phyloP scores from a whole-genome alignment of 2,329 filamentous ascomycete species.

The Colletotrichum sp. region DNA sequence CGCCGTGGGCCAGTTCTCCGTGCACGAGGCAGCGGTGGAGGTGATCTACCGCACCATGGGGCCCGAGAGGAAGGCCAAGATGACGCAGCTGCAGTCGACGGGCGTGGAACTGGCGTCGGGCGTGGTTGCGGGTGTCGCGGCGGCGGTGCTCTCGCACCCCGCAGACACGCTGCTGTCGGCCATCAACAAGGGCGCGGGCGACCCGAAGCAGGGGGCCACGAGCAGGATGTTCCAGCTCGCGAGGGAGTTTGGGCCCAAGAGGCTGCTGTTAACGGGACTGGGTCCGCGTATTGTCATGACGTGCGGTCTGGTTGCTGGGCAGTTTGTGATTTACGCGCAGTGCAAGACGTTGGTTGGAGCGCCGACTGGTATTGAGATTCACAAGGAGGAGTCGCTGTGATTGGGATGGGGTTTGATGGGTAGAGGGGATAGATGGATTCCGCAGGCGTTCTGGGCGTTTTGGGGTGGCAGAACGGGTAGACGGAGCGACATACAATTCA shows the following conservation, averaged over 20 bases:
- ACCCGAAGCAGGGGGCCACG: conserved; percentile 51
- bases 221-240: conserved; percentile 58
- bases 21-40: conserved; percentile 88
- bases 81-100: conserved; percentile 76
- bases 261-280: conserved; percentile 50
- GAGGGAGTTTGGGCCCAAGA: conserved; percentile 53
- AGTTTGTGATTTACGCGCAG: conserved; percentile 62
- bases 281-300: conserved; percentile 60
- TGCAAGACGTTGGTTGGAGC: conserved; percentile 58
- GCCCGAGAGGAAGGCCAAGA: conserved; percentile 66
- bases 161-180: conserved; percentile 70
- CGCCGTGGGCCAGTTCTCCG: conserved; percentile 93
- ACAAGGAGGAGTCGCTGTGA: conserved; percentile 43
- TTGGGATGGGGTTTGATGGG: not conserved
- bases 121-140: conserved; percentile 86
- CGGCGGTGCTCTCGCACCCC: conserved; percentile 87
- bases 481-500: not conserved
- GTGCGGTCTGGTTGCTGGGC: conserved; percentile 54
- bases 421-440: not conserved
- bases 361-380: conserved; percentile 56
- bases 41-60: conserved; percentile 74
- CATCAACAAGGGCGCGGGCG: conserved; percentile 60
- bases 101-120: conserved; percentile 85
- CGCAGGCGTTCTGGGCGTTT: not conserved
- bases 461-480: not conserved